Percentiles rank a stretch among this genome's conserved stretches.
phyloP scores from a whole-genome alignment of 2,329 filamentous ascomycete genomes.

The Ambrosiella beaveri region DNA sequence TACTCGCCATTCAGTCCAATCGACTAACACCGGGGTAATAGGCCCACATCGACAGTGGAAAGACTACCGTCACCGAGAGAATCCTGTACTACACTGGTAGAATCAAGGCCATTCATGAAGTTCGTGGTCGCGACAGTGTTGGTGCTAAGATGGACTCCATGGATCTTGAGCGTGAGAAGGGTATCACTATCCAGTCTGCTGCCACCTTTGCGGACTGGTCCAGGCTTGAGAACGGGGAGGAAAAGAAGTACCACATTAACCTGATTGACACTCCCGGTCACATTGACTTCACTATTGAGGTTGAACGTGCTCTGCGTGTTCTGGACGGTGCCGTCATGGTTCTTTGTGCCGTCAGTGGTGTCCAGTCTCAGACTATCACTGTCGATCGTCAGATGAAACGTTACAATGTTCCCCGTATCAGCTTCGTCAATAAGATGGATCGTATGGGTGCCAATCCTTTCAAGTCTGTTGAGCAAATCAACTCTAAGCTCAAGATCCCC shows the following conservation, averaged over 20 bases:
- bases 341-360: constrained; percentile 88
- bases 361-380: constrained; percentile 95
- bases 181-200: constrained; percentile 95
- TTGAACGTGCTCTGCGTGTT: constrained; percentile 85
- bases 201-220: constrained; percentile 96
- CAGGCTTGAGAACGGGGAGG: constrained; percentile 66
- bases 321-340: constrained; percentile 97
- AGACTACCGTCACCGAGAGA: constrained; percentile 90
- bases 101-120: constrained; percentile 94
- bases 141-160: constrained; percentile 99
- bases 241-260: constrained; percentile 92
- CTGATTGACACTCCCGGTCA: constrained; percentile 97
- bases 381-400: constrained; percentile 97
- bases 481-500: constrained; percentile 80
- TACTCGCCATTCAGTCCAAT: not conserved
- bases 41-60: constrained; percentile 97
- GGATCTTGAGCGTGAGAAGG: constrained; percentile 84
- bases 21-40: constrained; percentile 19
- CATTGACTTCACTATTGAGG: constrained; percentile 98
- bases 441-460: constrained; percentile 96
- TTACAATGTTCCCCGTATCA: constrained; percentile 89
- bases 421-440: constrained; percentile 99
- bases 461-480: constrained; percentile 96
- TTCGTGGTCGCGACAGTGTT: constrained; percentile 82
- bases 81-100: constrained; percentile 96